phyloP scores from a whole-genome alignment of 148 eudicot species.

The Pouteria glomerata region DNA sequence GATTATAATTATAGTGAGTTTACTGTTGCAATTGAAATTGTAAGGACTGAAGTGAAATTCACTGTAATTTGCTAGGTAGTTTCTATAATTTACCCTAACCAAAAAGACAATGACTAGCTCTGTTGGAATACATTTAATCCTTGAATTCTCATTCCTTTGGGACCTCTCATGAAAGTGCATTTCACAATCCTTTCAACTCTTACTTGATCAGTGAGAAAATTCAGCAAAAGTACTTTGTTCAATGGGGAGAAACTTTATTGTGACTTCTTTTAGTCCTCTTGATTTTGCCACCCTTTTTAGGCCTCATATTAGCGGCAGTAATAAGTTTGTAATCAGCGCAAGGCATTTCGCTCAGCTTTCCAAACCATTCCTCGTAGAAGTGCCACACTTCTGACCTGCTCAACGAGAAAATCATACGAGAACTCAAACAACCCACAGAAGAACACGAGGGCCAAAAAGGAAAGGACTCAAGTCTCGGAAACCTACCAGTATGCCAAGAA shows the following conservation, averaged over 20 bases:
- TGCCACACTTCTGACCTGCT: conserved; percentile 76
- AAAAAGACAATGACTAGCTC: too few relatives aligned
- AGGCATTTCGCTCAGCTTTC: conserved; percentile 48
- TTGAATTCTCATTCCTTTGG: too few relatives aligned
- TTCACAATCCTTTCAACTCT: neutral
- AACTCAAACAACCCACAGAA: neutral
- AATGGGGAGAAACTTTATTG: neutral
- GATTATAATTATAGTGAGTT: too few relatives aligned
- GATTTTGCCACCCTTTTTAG: conserved; percentile 4
- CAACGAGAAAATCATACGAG: neutral
- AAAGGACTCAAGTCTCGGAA: neutral
- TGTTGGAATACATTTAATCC: too few relatives aligned
- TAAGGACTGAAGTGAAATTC: too few relatives aligned
- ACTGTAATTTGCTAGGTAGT: too few relatives aligned
- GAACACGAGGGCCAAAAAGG: neutral
- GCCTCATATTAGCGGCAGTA: conserved; percentile 75
- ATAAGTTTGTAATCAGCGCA: conserved; percentile 45
- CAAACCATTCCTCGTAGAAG: conserved; percentile 62
- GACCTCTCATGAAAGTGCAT: too few relatives aligned
- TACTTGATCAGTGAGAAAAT: neutral
- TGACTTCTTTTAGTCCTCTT: conserved; percentile 20
- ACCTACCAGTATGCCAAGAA: conserved; percentile 74
- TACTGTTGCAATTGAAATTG: too few relatives aligned
- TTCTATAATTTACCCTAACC: too few relatives aligned
- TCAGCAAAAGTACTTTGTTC: neutral